Base-by-base conservation (phyloP, 768 basidiomycete species). In the Termitomyces sp. region DNA sequence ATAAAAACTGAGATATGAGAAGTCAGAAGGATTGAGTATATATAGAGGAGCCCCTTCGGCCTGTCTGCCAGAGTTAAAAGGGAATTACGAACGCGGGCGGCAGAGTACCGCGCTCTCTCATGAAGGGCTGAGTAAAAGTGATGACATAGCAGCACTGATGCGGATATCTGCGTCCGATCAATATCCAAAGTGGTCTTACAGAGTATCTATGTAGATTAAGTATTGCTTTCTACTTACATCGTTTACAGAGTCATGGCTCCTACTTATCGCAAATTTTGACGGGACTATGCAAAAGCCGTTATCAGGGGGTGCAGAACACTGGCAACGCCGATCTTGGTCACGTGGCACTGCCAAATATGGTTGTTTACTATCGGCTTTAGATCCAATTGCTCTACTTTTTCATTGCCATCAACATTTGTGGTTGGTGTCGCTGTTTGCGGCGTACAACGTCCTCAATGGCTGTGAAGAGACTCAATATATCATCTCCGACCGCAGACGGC, bases 381-480 rank as follows among this genome's bases (percentile, higher is more conserved):
- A 51, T n/a, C 50, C 50, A 32, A 50, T n/a, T 13, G 2, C 15
- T 22, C 15, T 15, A 28, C 24, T 48, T 48, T 48, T 48, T 52
- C 32, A 33, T 9, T 28, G 13, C 36, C 7, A 0, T 39, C 38
- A 24, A 22, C 18, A 42, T 18, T 39, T 20, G n/a, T 8, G 11
- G 33, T 11, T 32, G 3, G 13, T 36, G 6, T 38, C 16, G n/a
- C 32, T 42, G n/a, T 15, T 48, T 20, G 8, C 7, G 12, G 15
- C 44, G 15, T 45, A 9, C 8, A 18, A 15, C 39, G 16, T 44
- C 13, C n/a, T 38, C 20, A 40, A 49, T 56, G 55, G 55, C 36
- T 53, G 63, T 63, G 61, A 68, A 66, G 49, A 55, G 67, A 50
- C 55, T 61, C 24, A 61, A 66, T n/a, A 44, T 62, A 39, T 60